Evolutionary conservation across 371 early-diverging fungal species (phyloP).

Genomic region (Coemansia sp.): DNA sequence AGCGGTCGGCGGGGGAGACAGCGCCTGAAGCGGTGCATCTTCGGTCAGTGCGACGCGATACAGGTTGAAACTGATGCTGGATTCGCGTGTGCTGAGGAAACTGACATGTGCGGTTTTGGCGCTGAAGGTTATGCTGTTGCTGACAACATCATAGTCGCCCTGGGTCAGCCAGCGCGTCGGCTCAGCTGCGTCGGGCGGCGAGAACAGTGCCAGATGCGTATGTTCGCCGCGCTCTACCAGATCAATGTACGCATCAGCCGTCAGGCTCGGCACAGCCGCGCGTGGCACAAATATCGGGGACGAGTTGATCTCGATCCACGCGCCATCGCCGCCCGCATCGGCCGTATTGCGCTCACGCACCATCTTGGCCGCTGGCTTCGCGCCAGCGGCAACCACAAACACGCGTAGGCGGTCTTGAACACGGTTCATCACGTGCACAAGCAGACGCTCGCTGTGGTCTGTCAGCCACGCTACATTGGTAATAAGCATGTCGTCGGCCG

Average conservation of each 20-base stretch:
- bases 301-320: conserved; percentile 66
- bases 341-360: conserved; percentile 57
- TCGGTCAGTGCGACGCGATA: conserved; percentile 62
- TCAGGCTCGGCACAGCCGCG: conserved; percentile 44
- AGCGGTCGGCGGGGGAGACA: conserved; percentile 52
- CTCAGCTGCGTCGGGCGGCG: conserved; percentile 48
- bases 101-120: conserved; percentile 59
- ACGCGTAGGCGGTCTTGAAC: conserved; percentile 80
- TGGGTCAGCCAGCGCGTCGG: conserved; percentile 74
- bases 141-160: conserved; percentile 83
- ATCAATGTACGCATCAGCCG: conserved; percentile 72
- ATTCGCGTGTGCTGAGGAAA: conserved; percentile 71
- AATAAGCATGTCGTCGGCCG: conserved; percentile 68
- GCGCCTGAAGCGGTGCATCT: conserved; percentile 21
- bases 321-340: conserved; percentile 59
- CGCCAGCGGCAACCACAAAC: conserved; percentile 55
- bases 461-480: conserved; percentile 83
- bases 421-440: conserved; percentile 84
- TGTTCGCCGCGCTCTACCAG: conserved; percentile 68
- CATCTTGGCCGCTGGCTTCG: conserved; percentile 34
- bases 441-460: conserved; percentile 57
- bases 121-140: conserved; percentile 64
- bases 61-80: conserved; percentile 76
- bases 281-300: conserved; percentile 38
- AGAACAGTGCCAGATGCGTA: conserved; percentile 80